Conservation (phyloP, 1,284 basidiomycete species). For the Agroathelia rolfsii region DNA sequence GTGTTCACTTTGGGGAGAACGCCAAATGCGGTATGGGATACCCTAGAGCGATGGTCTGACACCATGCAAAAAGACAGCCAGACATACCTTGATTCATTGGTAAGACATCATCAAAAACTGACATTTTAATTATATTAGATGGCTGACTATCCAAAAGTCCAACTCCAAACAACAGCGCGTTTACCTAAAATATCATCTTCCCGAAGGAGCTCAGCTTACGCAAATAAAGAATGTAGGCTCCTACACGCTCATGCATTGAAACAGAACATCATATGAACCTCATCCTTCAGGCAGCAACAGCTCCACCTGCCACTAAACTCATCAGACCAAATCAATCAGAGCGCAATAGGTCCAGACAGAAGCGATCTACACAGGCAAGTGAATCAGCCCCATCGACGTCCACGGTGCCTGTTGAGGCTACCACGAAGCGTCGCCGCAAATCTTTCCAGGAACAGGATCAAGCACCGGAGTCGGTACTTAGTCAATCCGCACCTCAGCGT, state of each 20-base stretch:
- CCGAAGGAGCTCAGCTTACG: slow-evolving; percentile 41
- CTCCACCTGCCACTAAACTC: slow-evolving; percentile 41
- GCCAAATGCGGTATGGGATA: slow-evolving; percentile 38
- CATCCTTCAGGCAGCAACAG: slow-evolving; percentile 35
- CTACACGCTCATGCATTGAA: slow-evolving; percentile 1
- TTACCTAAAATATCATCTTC: slow-evolving; percentile 49
- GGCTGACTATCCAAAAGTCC: slow-evolving; percentile 18
- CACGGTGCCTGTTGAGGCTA: slow-evolving; percentile 13
- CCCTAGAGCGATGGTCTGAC: slow-evolving; percentile 46
- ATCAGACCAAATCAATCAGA: slow-evolving; percentile 38
- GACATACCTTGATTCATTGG: slow-evolving; percentile 31
- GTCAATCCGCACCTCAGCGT: too few species aligned
- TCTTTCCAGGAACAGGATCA: slow-evolving; percentile 13
- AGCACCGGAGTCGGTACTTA: slow-evolving; percentile 14
- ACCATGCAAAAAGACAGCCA: slow-evolving; percentile 32
- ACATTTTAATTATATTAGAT: slow-evolving; percentile 7
- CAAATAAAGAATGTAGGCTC: slow-evolving; percentile 50
- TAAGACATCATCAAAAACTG: slow-evolving; percentile 15
- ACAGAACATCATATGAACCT: too few species aligned
- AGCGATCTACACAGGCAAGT: too few species aligned
- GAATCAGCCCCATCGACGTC: background rate
- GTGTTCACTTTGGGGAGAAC: slow-evolving; percentile 38
- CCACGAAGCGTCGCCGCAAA: slow-evolving; percentile 21
- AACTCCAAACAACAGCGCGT: slow-evolving; percentile 30
- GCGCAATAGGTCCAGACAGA: too few species aligned